Evolutionary conservation across 2,329 filamentous ascomycete genomes (phyloP), one percentile per base, ranked within the genome.

Genomic region (Calonectria henricotiae): DNA sequence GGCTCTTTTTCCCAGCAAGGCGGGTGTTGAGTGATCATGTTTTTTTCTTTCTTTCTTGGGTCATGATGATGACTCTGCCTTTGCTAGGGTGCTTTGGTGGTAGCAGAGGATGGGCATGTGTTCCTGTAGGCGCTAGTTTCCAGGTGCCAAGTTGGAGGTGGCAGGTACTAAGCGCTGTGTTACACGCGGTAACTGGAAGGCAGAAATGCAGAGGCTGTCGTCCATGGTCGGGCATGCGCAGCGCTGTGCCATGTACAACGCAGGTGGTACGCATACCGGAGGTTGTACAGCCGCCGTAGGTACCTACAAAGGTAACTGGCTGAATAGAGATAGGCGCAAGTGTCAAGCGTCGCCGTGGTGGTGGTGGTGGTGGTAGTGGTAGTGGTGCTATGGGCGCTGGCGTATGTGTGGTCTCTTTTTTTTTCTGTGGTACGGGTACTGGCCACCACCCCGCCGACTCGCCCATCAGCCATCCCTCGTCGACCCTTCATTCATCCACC

Each of bases 81-180:
- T 58, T 39, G 20, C 51, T 39, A 15, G 51, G 32, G 51, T 49
- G 23, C 43, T 39, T 47, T 63, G 58, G 55, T 49, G 35, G 66
- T 47, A 30, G 20, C 5, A 8, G 37, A 20, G 30, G 58, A 32
- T 37, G 27, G 35, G 12, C 32, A 49, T 58, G 43, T 39, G 35
- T 54, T 37, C 63, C 54, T 64, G 62, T 17, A 61, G 46, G 51
- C 65, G 55, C 65, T 51, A 62, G 65, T 54, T 55, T 61, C 55
- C 37, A 54, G 49, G 66, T 68, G 66, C 61, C 66, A 68, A 63
- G 65, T 68, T 68, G 37, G 27, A 30, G 37, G 47, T 63, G 55
- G 55, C 41, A 54, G 55, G 44, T 67, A 30, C 65, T 62, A 62
- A 61, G 32, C 35, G 35, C 44, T 51, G 60, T 58, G 65, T 46